phyloP scores from a whole-genome alignment of 345 rosid genomes.

The Populus nigra region DNA sequence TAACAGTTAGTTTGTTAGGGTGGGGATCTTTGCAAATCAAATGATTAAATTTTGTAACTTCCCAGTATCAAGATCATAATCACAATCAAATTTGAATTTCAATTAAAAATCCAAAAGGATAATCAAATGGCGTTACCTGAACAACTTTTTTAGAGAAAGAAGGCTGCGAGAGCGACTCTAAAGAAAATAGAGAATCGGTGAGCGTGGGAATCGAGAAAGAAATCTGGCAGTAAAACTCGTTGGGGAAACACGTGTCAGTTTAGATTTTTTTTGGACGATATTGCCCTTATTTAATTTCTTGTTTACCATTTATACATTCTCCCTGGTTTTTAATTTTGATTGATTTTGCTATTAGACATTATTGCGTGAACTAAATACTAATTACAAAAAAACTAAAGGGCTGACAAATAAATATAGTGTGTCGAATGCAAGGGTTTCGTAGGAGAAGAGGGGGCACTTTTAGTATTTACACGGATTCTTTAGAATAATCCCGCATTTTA shows the following conservation, averaged over 20 bases:
- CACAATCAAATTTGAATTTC: neutral
- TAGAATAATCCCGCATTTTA: too few relatives aligned
- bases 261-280: neutral
- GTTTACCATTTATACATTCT: neutral
- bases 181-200: neutral
- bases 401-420: too few relatives aligned
- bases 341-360: too few relatives aligned
- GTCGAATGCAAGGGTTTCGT: too few relatives aligned
- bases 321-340: neutral
- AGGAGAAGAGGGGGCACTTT: too few relatives aligned
- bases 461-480: too few relatives aligned
- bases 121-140: neutral
- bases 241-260: constrained; percentile 1
- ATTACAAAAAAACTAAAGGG: too few relatives aligned
- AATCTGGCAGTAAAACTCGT: neutral
- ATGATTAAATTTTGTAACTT: neutral
- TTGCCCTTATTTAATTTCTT: neutral
- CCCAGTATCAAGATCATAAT: neutral
- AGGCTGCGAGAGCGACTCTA: neutral
- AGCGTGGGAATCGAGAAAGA: constrained; percentile 16
- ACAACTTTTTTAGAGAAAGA: neutral
- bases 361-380: too few relatives aligned
- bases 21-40: too few relatives aligned
- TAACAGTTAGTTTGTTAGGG: neutral
- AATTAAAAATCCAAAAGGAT: neutral